phyloP scores from a whole-genome alignment of 75 land plant genomes.

The Ceratopteris richardii region DNA sequence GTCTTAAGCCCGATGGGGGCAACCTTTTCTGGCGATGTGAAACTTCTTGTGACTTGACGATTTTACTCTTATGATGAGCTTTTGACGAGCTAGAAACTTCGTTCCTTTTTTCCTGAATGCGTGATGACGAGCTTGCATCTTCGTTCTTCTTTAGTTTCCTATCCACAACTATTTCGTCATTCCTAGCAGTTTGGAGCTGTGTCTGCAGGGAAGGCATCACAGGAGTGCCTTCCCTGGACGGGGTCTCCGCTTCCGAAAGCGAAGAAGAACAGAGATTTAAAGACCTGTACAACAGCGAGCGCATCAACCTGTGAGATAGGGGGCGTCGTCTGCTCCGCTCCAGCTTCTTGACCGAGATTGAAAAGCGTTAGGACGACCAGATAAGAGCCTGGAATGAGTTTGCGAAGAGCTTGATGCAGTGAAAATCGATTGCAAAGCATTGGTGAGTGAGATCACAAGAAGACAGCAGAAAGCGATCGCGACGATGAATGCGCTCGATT shows the following conservation, averaged over 20 bases:
- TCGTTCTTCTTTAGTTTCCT: neutral
- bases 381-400: neutral
- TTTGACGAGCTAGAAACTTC: neutral
- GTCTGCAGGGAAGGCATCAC: conserved; percentile 35
- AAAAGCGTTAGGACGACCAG: neutral
- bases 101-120: neutral
- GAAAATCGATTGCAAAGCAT: too few relatives aligned
- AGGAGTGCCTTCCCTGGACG: neutral
- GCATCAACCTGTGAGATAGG: neutral
- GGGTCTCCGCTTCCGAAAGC: neutral
- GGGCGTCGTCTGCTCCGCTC: neutral
- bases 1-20: neutral
- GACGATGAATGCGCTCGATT: too few relatives aligned
- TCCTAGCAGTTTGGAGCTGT: conserved; percentile 32
- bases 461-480: too few relatives aligned
- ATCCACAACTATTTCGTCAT: neutral
- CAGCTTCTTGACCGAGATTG: neutral
- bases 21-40: neutral
- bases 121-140: neutral
- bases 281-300: neutral
- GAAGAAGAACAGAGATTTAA: neutral
- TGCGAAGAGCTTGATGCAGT: neutral
- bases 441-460: too few relatives aligned
- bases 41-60: neutral
- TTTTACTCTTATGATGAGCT: neutral